Evolutionary conservation across 306 rosid genomes (phyloP), one percentile per base, ranked within the genome.

Genomic region (Castanospermum australe): DNA sequence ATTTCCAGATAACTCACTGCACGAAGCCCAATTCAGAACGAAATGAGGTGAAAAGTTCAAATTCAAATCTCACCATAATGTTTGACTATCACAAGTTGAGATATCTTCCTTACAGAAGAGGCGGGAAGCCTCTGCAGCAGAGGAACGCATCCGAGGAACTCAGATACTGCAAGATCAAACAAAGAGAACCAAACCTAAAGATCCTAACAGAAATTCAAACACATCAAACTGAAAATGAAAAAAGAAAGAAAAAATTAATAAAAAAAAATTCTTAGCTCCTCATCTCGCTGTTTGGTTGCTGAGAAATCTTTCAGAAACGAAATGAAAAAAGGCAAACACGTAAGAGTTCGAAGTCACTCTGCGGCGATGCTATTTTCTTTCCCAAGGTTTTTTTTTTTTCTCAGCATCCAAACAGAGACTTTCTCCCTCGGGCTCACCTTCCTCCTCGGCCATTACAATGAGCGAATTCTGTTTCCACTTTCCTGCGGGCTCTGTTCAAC

Each of bases 51-150:
- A 75, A 76, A 55, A 8, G 20, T 8, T 39, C 13, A 76, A 28
- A 2, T 22, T 5, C 4, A 42, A 65, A 45, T 24, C 1, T 73
- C 55, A 95, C 99, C 97, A 18, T 88, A 92, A 75, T 51, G 83
- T 81, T 90, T 95, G 52, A 77, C 54, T 54, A 81, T 10, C 42
- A 90, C 90, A 48, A 92, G 84, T 62, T 84, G 79, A 59, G 97
- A 84, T 5, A 95, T 85, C 73, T 74, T 93, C 86, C 55, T 87
- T 9, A 91, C 86, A 38, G 98, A 92, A 12, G 90, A 84, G 76
- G 87, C 73, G 39, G 99, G 99, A 47, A 95, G 93, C 79, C 88
- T 87, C 90, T 91, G 99, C 1, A 91, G 88, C 79, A 95, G 79
- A 36, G 97, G 94, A 89, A 95, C 96, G 51, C 85, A 77, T 21